Evolutionary conservation across 768 basidiomycete genomes (phyloP).

Genomic region (Leccinellum rugosiceps): DNA sequence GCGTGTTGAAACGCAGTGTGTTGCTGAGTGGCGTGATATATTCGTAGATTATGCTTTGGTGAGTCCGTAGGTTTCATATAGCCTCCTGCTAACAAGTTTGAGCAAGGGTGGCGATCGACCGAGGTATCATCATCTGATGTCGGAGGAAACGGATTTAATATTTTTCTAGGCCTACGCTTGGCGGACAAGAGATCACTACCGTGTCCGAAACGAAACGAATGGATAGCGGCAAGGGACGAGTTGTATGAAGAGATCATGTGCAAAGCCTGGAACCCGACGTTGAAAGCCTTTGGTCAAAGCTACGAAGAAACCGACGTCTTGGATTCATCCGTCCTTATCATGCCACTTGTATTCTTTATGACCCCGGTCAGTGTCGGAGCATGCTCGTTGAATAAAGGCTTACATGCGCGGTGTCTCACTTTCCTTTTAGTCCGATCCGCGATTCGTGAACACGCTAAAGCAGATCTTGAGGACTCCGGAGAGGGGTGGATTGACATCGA

Average conservation of each 20-base stretch:
- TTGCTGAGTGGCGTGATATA: conserved; percentile 5
- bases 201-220: conserved; percentile 65
- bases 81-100: conserved; percentile 1
- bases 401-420: background rate
- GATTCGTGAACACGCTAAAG: conserved; percentile 83
- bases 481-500: conserved; percentile 87
- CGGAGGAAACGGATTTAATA: background rate
- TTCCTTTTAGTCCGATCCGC: conserved; percentile 65
- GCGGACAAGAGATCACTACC: conserved; percentile 95
- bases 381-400: background rate
- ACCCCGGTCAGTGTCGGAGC: conserved; percentile 52
- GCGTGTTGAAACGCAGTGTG: background rate
- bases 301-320: conserved; percentile 83
- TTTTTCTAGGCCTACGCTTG: conserved; percentile 66
- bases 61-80: conserved; percentile 16
- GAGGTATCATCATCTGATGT: conserved; percentile 44
- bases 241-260: conserved; percentile 94
- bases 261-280: conserved; percentile 77
- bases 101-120: conserved; percentile 87
- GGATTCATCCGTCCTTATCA: conserved; percentile 87
- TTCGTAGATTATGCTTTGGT: conserved; percentile 86
- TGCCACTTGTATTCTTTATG: conserved; percentile 92
- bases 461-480: conserved; percentile 84
- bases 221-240: conserved; percentile 73
- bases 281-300: conserved; percentile 77